A percentile compares a stretch with the other conserved stretches of the same genome.
These are phyloP conservation scores for Exobasidium rhododendri DNA, from an alignment of 1,284 basidiomycete genomes.

Conservation along the genomic window DNA sequence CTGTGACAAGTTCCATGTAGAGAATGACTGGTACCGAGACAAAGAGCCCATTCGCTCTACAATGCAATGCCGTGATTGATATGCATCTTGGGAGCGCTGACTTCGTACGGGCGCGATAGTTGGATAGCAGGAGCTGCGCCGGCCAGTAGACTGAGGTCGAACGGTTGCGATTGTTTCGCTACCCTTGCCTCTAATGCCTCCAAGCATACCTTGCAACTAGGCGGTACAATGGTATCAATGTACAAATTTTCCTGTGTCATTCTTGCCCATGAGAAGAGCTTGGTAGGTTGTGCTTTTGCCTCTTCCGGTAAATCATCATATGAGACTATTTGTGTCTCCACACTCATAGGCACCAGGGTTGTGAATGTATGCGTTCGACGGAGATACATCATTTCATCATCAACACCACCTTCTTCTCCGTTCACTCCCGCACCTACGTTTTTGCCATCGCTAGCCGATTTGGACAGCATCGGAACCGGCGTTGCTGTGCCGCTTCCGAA, in stretches of 20 bases:
- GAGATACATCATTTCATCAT: not conserved
- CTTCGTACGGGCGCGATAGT: too few relatives aligned
- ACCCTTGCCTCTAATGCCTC: slow-evolving; percentile 1
- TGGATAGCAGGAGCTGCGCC: too few relatives aligned
- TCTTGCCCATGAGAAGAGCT: not conserved
- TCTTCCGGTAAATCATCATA: not conserved
- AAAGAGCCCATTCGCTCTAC: too few relatives aligned
- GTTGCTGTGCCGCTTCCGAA: too few relatives aligned
- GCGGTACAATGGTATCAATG: slow-evolving; percentile 1
- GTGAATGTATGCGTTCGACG: not conserved
- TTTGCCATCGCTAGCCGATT: not conserved
- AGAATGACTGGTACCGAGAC: too few relatives aligned
- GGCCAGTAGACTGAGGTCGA: too few relatives aligned
- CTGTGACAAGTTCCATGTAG: too few relatives aligned
- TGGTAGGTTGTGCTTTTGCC: not conserved
- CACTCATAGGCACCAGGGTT: not conserved
- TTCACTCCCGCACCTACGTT: not conserved
- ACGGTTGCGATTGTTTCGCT: too few relatives aligned
- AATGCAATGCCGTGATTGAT: too few relatives aligned
- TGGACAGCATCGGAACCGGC: too few relatives aligned
- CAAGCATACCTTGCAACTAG: slow-evolving; percentile 1
- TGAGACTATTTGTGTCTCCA: not conserved
- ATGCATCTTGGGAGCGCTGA: too few relatives aligned
- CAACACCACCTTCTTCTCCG: not conserved
- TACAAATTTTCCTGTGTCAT: not conserved